Evolutionary conservation across 164 flowering plant genomes (phyloP), one percentile per base, ranked within the genome.

Genomic region (Akebia trifoliata): DNA sequence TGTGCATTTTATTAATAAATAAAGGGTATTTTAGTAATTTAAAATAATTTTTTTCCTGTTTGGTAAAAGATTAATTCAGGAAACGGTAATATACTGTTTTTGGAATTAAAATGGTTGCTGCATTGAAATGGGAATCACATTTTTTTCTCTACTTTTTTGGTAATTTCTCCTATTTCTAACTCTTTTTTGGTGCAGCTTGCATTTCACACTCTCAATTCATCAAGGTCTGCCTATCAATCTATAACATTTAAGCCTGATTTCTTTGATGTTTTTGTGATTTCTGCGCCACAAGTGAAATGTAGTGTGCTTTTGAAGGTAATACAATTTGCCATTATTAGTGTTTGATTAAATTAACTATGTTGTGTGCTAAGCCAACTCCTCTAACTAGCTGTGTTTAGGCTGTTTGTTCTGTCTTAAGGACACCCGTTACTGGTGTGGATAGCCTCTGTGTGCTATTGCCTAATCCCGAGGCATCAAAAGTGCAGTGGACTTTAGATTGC

Each of bases 291-390:
- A 63, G 91, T 84, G 20, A 83, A 86, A 45, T 87, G 78, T 49
- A 93, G 97, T 62, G 80, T 93, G 57, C 97, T 90, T 61, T 72
- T 93, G 76, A 93, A 93, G 97, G 97, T 86, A 69, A 12, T 29
- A 56, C 2, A 17, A 36, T 29, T 39, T 1, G 4, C n/a, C 15
- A 22, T 6, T 51, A 5, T 59, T 37, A 35, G 11, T 30, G 36
- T 63, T 44, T 51, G 15, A 4, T 66, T 12, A 17, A 22, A 35
- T 10, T 25, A 29, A 30, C 3, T 12, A 17, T 18, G 36, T 45
- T 32, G 37, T 45, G 30, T 53, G 25, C 4, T 51, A 21, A 14
- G 26, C 0, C 7, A n/a, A 18, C 7, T 47, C 43, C 57, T 8
- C 66, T 65, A 11, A 61, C 50, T 56, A 35, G 30, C 35, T 26